Evolutionary conservation across 148 eudicot species (phyloP).

Genomic region (Drosera capensis): DNA sequence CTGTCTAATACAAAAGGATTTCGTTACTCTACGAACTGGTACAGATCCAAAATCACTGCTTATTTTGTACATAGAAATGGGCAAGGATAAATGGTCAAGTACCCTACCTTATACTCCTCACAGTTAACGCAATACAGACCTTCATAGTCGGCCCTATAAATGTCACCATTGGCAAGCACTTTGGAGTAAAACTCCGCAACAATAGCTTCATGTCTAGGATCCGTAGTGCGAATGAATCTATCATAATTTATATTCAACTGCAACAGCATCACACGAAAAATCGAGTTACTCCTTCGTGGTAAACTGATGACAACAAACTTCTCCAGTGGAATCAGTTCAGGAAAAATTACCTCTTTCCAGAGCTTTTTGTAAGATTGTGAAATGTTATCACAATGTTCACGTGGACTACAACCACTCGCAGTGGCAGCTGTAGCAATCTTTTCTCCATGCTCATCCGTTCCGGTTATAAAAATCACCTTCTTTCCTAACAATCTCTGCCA

Average conservation of each 20-base stretch:
- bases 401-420: slow-evolving; percentile 57
- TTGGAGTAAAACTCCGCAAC: slow-evolving; percentile 76
- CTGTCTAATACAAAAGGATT: too few species aligned
- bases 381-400: slow-evolving; percentile 59
- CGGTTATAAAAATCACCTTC: slow-evolving; percentile 86
- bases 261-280: slow-evolving; percentile 1
- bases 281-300: slow-evolving; percentile 89
- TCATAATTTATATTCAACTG: slow-evolving; percentile 93
- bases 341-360: slow-evolving; percentile 61
- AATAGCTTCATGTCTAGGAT: slow-evolving; percentile 68
- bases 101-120: slow-evolving; percentile 86
- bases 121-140: slow-evolving; percentile 96
- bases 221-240: slow-evolving; percentile 87
- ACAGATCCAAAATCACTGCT: too few species aligned
- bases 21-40: too few species aligned
- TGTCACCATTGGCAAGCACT: slow-evolving; percentile 91
- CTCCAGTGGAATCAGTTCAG: neutral
- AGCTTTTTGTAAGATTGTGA: slow-evolving; percentile 67
- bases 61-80: too few species aligned
- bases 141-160: slow-evolving; percentile 87
- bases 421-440: slow-evolving; percentile 92
- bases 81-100: too few species aligned
- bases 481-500: slow-evolving; percentile 72
- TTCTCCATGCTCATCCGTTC: slow-evolving; percentile 99
- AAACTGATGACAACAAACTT: too few species aligned